Evolutionary conservation across 306 rosid genomes (phyloP).

Genomic region (Begonia fuchsioides): DNA sequence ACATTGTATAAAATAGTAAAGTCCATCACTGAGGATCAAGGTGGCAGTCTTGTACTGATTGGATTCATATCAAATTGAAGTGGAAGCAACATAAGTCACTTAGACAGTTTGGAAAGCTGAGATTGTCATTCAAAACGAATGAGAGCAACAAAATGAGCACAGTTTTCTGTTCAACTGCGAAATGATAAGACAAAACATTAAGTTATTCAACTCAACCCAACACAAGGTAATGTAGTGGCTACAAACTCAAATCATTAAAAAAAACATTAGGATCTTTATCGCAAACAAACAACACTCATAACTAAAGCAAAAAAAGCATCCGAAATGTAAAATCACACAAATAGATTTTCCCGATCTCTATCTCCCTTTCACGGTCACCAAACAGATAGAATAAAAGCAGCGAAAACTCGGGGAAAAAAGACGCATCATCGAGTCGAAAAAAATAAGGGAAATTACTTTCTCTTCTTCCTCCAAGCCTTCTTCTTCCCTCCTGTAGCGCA

Average conservation of each 20-base stretch:
- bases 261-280: too few relatives aligned
- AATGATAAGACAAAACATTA: too few relatives aligned
- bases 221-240: too few relatives aligned
- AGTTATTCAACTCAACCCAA: too few relatives aligned
- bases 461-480: constrained; percentile 21
- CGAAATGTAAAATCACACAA: neutral
- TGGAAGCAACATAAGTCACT: too few relatives aligned
- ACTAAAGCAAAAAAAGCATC: neutral
- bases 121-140: too few relatives aligned
- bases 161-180: too few relatives aligned
- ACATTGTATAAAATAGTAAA: neutral
- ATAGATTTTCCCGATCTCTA: neutral
- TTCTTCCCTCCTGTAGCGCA: constrained; percentile 29
- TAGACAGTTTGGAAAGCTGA: too few relatives aligned
- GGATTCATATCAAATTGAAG: too few relatives aligned
- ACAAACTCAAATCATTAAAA: too few relatives aligned
- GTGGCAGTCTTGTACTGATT: neutral
- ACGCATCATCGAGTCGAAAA: neutral
- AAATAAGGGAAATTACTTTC: constrained; percentile 3
- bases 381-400: neutral
- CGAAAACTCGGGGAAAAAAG: neutral
- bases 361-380: neutral
- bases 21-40: neutral
- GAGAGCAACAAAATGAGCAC: too few relatives aligned
- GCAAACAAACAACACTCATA: too few relatives aligned